These are phyloP conservation scores for Xylariaceae sp. DNA, from an alignment of 2,329 filamentous ascomycete genomes.

Conservation along the genomic window DNA sequence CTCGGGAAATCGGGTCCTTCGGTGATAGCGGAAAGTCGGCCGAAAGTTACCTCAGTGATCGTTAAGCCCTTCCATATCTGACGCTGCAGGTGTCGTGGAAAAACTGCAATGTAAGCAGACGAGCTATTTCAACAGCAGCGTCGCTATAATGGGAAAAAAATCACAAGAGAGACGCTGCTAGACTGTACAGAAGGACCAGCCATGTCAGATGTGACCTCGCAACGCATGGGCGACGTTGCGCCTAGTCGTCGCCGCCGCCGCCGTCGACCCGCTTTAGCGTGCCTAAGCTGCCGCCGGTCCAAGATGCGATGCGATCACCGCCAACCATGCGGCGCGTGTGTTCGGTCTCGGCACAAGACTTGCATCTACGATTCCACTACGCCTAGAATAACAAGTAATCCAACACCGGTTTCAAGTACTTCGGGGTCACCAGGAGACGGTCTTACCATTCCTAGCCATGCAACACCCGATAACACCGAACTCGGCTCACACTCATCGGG, in stretches of 20 bases:
- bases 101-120: no score
- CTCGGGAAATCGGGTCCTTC: not conserved
- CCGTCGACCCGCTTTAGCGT: slow-evolving; percentile 27
- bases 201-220: slow-evolving; percentile 5
- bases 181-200: slow-evolving; percentile 1
- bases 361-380: slow-evolving; percentile 41
- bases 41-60: not conserved
- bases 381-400: slow-evolving; percentile 20
- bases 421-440: slow-evolving; percentile 1
- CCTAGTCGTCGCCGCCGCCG: slow-evolving; percentile 19
- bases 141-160: no score
- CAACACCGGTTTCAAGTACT: slow-evolving; percentile 13
- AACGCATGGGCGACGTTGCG: slow-evolving; percentile 14
- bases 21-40: not conserved
- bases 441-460: slow-evolving; percentile 2
- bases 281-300: slow-evolving; percentile 47
- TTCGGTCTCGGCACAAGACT: slow-evolving; percentile 47
- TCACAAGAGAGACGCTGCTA: slow-evolving; percentile 11
- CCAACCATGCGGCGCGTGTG: slow-evolving; percentile 53
- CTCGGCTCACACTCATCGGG: slow-evolving; percentile 1
- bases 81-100: no score
- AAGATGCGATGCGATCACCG: slow-evolving; percentile 59
- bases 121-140: no score
- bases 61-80: no score
- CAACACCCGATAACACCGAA: slow-evolving; percentile 9